phyloP scores from a whole-genome alignment of 225 moss, liverwort and hornwort genomes.

The Polytrichum commune region DNA sequence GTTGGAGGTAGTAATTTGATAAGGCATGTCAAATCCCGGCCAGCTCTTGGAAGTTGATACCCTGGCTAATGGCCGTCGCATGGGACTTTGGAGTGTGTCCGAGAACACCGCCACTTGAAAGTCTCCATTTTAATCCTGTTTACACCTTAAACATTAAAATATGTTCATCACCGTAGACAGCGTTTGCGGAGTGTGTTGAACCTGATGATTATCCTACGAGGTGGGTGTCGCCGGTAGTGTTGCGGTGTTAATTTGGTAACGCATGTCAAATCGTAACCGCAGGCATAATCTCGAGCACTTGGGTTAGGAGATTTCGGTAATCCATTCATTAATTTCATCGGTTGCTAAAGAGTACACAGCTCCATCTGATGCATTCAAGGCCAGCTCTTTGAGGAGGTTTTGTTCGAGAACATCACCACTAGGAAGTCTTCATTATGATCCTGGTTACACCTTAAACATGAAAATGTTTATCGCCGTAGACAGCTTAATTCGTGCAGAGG shows the following conservation, averaged over 20 bases:
- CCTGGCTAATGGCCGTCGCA: no score
- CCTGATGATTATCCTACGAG: background rate
- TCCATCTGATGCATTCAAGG: no score
- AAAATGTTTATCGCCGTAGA: background rate
- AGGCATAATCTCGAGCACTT: conserved; percentile 3
- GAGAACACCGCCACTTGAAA: background rate
- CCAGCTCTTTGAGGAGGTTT: background rate
- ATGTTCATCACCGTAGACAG: background rate
- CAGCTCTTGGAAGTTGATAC: no score
- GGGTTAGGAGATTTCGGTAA: no score
- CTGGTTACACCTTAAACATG: background rate
- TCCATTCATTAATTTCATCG: no score
- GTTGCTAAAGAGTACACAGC: no score
- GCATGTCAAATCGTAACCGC: conserved; percentile 24
- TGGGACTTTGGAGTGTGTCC: background rate
- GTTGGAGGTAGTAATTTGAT: background rate
- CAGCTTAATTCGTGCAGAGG: background rate
- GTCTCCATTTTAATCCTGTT: background rate
- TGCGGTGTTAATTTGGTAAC: background rate
- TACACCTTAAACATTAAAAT: background rate
- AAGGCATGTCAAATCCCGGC: conserved; percentile 15
- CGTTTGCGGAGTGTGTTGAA: background rate
- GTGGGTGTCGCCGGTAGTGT: conserved; percentile 1
- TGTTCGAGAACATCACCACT: background rate
- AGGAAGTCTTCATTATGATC: background rate